Conservation (phyloP, 2,329 filamentous ascomycete species). For the Nemania sp. region DNA sequence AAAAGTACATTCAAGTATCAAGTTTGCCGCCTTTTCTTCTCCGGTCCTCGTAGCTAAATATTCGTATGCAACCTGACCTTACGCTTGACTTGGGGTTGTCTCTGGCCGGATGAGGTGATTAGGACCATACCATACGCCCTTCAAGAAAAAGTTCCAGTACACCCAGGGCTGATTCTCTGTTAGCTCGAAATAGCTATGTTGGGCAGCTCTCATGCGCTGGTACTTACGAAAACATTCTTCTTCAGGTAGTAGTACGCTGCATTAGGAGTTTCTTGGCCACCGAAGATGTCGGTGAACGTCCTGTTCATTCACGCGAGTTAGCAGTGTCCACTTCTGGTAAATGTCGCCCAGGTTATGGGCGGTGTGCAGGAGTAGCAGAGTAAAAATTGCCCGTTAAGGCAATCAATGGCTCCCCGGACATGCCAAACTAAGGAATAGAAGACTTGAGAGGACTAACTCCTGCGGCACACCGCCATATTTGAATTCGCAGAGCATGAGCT, state of each 20-base stretch:
- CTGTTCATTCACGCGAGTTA: no score
- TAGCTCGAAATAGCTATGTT: neutral
- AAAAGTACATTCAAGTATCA: neutral
- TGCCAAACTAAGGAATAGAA: no score
- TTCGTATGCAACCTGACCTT: neutral
- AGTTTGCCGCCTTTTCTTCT: neutral
- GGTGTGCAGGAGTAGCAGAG: no score
- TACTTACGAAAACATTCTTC: constrained; percentile 50
- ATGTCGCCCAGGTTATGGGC: no score
- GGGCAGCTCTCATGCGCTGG: neutral
- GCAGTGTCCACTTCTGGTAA: no score
- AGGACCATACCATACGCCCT: constrained; percentile 32
- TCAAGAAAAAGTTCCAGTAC: constrained; percentile 39
- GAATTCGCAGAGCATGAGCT: constrained; percentile 54
- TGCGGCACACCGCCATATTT: constrained; percentile 52
- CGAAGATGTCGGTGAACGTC: constrained; percentile 45
- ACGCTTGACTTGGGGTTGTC: neutral
- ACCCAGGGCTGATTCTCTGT: constrained; percentile 33
- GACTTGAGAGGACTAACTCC: no score
- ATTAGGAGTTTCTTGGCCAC: constrained; percentile 47
- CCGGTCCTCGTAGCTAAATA: neutral
- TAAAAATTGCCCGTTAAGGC: no score
- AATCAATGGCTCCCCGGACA: no score
- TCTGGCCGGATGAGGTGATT: constrained; percentile 26
- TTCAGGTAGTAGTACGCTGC: constrained; percentile 49